Evolutionary conservation across 164 flowering plant species (phyloP), one percentile per base, ranked within the genome.

Genomic region (Saururus chinensis): DNA sequence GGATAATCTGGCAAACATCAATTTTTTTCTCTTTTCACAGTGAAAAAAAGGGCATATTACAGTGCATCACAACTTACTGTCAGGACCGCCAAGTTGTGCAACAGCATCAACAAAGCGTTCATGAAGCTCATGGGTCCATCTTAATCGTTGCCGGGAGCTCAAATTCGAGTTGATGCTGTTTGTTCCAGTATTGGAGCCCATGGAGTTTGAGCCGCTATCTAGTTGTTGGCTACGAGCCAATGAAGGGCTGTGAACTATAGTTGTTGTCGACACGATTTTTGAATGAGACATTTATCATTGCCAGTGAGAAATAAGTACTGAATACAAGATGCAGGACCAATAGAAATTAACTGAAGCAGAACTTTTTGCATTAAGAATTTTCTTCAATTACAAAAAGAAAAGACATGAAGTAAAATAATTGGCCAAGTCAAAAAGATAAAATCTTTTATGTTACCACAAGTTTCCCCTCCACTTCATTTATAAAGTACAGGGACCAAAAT

Each of bases 71-170:
- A 53, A 82, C 93, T 86, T 58, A 92, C 96, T 71, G 67, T 92
- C 98, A 57, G 96, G 98, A 21, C 98, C 98, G 65, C 98, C 98
- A 71, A 92, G 96, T 67, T 88, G 96, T 22, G 84, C 81, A 12
- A 92, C 96, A 48, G 98, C 98, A 79, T 88, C 95, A 65, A 87
- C 87, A 79, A 92, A 92, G 51, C 92, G 92, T 61, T 87, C 95
- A 67, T 92, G 98, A 64, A 92, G 98, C 64, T 92, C 95, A 75
- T 82, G 66, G 23, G 98, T 92, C 98, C 98, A 92, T 60, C 98
- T 88, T 70, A 92, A 65, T 37, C 98, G 77, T 64, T 88, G 98
- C 78, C 86, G 82, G 40, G 97, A 85, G 25, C 89, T 77, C 66
- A 81, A 74, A 69, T 60, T 83, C 9, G 86, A 24, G 56, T 80